Percentiles rank a stretch among this genome's conserved stretches.
phyloP scores from a whole-genome alignment of 139 green algal species.

The Picochlorum sp. region DNA sequence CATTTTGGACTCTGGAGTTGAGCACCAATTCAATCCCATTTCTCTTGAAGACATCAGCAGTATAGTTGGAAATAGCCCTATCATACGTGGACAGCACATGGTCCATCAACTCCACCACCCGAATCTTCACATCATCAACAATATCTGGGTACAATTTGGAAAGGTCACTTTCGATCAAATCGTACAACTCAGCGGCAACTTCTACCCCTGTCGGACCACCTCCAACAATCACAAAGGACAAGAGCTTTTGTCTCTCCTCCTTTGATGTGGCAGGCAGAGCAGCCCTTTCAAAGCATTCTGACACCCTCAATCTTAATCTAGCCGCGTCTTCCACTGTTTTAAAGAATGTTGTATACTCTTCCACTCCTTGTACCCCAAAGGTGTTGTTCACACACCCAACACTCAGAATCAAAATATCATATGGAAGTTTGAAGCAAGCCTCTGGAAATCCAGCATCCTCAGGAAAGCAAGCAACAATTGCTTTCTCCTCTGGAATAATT shows the following conservation, averaged over 20 bases:
- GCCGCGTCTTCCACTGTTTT: slow-evolving; percentile 78
- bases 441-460: slow-evolving; percentile 61
- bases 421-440: slow-evolving; percentile 79
- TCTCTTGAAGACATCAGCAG: slow-evolving; percentile 42
- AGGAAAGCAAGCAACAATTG: slow-evolving; percentile 81
- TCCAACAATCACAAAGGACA: slow-evolving; percentile 85
- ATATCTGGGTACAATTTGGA: slow-evolving; percentile 57
- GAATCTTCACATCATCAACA: slow-evolving; percentile 48
- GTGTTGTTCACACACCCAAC: slow-evolving; percentile 88
- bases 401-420: slow-evolving; percentile 77
- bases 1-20: slow-evolving; percentile 58
- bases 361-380: slow-evolving; percentile 79
- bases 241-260: slow-evolving; percentile 63
- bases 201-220: slow-evolving; percentile 86
- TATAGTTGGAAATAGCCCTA: slow-evolving; percentile 73
- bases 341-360: slow-evolving; percentile 80
- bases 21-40: slow-evolving; percentile 57
- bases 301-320: slow-evolving; percentile 57
- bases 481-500: slow-evolving; percentile 63
- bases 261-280: slow-evolving; percentile 51
- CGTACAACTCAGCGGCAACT: slow-evolving; percentile 83
- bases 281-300: slow-evolving; percentile 84
- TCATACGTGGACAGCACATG: slow-evolving; percentile 90
- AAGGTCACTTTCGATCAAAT: slow-evolving; percentile 70
- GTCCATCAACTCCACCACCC: slow-evolving; percentile 78